A percentile compares a stretch with the other conserved stretches of the same genome.
phyloP scores from a whole-genome alignment of 1,284 basidiomycete species.

The Pseudozyma hubeiensis region DNA sequence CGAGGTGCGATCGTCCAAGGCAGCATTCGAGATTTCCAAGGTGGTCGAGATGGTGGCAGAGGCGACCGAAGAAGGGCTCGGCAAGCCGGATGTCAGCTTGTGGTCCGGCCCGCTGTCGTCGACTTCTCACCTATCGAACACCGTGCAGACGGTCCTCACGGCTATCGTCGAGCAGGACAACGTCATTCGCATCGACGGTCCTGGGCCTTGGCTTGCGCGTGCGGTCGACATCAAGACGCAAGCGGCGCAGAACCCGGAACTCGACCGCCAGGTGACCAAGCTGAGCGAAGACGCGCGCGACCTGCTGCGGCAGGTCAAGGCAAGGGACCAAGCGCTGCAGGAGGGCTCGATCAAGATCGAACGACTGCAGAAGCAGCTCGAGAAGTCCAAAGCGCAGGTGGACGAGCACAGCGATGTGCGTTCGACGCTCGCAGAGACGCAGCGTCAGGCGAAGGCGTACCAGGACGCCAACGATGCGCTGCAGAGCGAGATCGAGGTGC shows the following conservation, averaged over 20 bases:
- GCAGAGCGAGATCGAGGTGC: conserved; percentile 84
- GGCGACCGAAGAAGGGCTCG: conserved; percentile 53
- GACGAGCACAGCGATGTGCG: conserved; percentile 86
- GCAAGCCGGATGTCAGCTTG: conserved; percentile 29
- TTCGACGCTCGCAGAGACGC: conserved; percentile 80
- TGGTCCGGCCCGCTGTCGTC: conserved; percentile 45
- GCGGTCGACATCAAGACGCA: conserved; percentile 86
- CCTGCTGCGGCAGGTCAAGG: conserved; percentile 78
- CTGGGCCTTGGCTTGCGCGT: conserved; percentile 83
- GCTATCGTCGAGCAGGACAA: conserved; percentile 61
- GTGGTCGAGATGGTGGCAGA: conserved; percentile 39
- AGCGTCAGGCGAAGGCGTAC: conserved; percentile 86
- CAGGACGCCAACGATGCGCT: conserved; percentile 93
- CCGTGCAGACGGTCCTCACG: conserved; percentile 52
- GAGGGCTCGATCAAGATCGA: conserved; percentile 92
- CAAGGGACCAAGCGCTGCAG: conserved; percentile 87
- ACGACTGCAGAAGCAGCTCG: conserved; percentile 90
- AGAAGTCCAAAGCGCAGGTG: conserved; percentile 83
- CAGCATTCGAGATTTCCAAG: conserved; percentile 39
- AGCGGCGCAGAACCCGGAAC: conserved; percentile 87
- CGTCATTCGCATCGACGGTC: conserved; percentile 58
- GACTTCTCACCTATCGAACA: conserved; percentile 41
- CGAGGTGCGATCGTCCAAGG: conserved; percentile 50
- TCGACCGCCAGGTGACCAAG: conserved; percentile 85
- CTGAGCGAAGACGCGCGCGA: conserved; percentile 89